Percentiles rank a stretch among this genome's conserved stretches.
Conservation (phyloP, 768 basidiomycete species). For the Macrolepiota dolichaula region DNA sequence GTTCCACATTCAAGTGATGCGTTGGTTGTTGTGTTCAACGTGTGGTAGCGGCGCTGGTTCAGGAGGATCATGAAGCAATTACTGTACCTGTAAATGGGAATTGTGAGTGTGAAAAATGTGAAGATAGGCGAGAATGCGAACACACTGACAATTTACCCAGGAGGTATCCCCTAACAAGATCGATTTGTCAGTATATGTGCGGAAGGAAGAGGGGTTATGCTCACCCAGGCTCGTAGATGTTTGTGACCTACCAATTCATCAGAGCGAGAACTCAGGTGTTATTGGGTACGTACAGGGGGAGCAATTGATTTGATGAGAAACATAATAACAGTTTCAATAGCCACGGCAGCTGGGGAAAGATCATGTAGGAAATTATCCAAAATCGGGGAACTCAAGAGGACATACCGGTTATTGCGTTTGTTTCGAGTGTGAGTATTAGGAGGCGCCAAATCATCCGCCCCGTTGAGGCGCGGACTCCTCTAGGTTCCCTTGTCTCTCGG, state of each 20-base stretch:
- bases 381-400: background rate
- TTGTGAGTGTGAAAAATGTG: background rate
- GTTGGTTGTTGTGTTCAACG: background rate
- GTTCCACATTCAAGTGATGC: background rate
- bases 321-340: background rate
- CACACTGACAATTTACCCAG: background rate
- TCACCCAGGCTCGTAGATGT: background rate
- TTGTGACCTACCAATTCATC: background rate
- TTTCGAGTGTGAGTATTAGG: background rate
- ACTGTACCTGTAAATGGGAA: background rate
- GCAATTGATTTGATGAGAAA: background rate
- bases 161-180: background rate
- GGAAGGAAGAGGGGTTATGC: background rate
- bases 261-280: background rate
- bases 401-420: background rate
- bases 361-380: background rate
- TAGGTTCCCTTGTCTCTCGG: background rate
- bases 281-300: background rate
- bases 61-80: conserved; percentile 1
- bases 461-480: background rate
- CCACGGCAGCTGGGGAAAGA: background rate
- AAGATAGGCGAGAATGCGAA: too few species aligned
- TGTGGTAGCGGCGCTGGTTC: background rate
- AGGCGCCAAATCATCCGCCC: background rate
- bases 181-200: background rate